These are phyloP conservation scores for Elsinoe ampelina DNA, from an alignment of 2,329 filamentous ascomycete species.

Conservation along the genomic window DNA sequence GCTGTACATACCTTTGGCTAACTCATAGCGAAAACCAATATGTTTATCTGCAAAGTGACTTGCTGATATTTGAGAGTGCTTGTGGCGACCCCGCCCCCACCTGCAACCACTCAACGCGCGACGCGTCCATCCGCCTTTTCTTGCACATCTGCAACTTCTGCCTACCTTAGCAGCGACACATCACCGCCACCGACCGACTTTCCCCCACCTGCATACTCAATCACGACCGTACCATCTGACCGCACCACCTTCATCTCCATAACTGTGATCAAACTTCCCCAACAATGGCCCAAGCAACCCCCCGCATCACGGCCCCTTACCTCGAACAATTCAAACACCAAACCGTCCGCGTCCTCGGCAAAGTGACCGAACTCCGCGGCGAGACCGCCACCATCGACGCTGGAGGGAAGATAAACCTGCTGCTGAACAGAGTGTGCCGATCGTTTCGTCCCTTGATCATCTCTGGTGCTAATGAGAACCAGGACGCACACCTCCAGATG, in stretches of 20 bases:
- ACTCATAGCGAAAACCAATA: background rate
- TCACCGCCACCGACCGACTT: background rate
- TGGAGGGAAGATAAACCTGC: conserved; percentile 62
- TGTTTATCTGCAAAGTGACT: background rate
- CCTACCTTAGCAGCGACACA: background rate
- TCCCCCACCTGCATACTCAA: background rate
- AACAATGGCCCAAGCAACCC: conserved; percentile 62
- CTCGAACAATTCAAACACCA: conserved; percentile 62
- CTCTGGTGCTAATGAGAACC: no score
- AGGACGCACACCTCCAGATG: conserved; percentile 63
- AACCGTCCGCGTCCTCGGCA: conserved; percentile 78
- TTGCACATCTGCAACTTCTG: background rate
- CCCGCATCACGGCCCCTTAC: conserved; percentile 72
- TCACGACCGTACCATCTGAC: background rate
- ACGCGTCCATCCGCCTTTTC: conserved; percentile 6
- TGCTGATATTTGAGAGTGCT: background rate
- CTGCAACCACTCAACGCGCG: conserved; percentile 13
- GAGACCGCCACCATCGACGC: conserved; percentile 74
- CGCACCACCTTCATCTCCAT: no score
- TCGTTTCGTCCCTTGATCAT: no score
- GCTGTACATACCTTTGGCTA: background rate
- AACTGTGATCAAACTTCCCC: no score
- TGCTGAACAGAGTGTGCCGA: conserved; percentile 60
- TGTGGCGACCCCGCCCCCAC: background rate
- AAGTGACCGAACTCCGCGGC: conserved; percentile 71